A percentile compares a stretch with the other conserved stretches of the same genome.
These are phyloP conservation scores for Hansenula sp. DNA, from an alignment of 1,139 yeast genomes.

Conservation along the genomic window DNA sequence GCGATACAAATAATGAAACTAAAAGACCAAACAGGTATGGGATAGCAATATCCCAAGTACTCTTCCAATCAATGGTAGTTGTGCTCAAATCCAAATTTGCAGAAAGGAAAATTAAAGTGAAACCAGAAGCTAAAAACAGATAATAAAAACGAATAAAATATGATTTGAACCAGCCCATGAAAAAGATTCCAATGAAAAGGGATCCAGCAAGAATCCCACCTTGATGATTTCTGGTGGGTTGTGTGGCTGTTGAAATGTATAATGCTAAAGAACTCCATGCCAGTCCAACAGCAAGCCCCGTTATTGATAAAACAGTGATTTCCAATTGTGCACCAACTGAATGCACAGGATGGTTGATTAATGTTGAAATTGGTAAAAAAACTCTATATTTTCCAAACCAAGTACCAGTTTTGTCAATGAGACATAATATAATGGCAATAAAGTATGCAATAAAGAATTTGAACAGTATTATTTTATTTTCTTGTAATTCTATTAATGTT, in stretches of 20 bases:
- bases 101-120: slow-evolving; percentile 32
- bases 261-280: slow-evolving; percentile 43
- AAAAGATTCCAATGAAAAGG: slow-evolving; percentile 32
- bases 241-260: slow-evolving; percentile 36
- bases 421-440: slow-evolving; percentile 34
- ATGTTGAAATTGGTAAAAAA: slow-evolving; percentile 37
- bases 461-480: slow-evolving; percentile 19
- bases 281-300: slow-evolving; percentile 44
- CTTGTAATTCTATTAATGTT: not conserved
- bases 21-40: slow-evolving; percentile 41
- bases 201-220: slow-evolving; percentile 46
- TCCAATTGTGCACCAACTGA: slow-evolving; percentile 46
- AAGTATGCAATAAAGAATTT: slow-evolving; percentile 39
- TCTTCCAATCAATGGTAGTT: slow-evolving; percentile 30
- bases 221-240: slow-evolving; percentile 36
- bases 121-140: slow-evolving; percentile 31
- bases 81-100: slow-evolving; percentile 23
- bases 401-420: slow-evolving; percentile 31
- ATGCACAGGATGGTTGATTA: slow-evolving; percentile 45
- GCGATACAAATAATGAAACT: slow-evolving; percentile 33
- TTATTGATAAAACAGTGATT: slow-evolving; percentile 34
- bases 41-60: slow-evolving; percentile 38
- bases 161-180: slow-evolving; percentile 39
- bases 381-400: slow-evolving; percentile 40
- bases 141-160: slow-evolving; percentile 37